Evolutionary conservation across 2,329 filamentous ascomycete species (phyloP), one percentile per base, ranked within the genome.

Genomic region (Cryphonectria naterciae): DNA sequence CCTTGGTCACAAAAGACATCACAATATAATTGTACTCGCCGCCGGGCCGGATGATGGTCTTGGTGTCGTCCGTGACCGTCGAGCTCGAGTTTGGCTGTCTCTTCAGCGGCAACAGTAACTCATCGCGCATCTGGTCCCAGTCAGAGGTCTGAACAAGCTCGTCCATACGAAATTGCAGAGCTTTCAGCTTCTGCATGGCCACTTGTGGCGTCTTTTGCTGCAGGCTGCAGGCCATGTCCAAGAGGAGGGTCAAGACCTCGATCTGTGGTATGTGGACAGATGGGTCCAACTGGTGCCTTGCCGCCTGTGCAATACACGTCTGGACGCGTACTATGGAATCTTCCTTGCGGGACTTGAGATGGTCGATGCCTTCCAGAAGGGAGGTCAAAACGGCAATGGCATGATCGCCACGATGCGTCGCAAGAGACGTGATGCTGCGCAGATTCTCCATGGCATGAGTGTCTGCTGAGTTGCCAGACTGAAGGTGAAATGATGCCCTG

Each of bases 311-410:
- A 74, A 95, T 87, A 67, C 92, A 92, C 61, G 87, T 85, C 75
- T 94, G 91, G 43, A 93, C 89, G 71, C 91, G 87, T 73, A 92
- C 89, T n/a, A 91, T 82, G 72, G 87, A 87, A 72, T 93, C 91
- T 13, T 89, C 83, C 67, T 88, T 89, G 72, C 86, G 86, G 10
- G 87, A 87, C 72, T 88, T 89, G 65, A 95, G 82, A 73, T 93
- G 87, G 1, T 91, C 86, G 66, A 94, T 84, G 0, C 91, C 91
- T 78, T 94, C 91, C 8, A 94, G 82, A 4, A 92, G 82, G 15
- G 88, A 89, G 13, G 90, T 88, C 62, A 91, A 85, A 11, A 92
- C 87, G 69, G 87, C 88, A 66, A 94, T 84, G 22, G 91, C 88
- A 66, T 84, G 84, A 76, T 94, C 91, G 1, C 86, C 86, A 60